Percentiles rank a stretch among this genome's conserved stretches.
Conservation (phyloP, 495 filamentous ascomycete genomes). For the Trichoderma erinaceum region DNA sequence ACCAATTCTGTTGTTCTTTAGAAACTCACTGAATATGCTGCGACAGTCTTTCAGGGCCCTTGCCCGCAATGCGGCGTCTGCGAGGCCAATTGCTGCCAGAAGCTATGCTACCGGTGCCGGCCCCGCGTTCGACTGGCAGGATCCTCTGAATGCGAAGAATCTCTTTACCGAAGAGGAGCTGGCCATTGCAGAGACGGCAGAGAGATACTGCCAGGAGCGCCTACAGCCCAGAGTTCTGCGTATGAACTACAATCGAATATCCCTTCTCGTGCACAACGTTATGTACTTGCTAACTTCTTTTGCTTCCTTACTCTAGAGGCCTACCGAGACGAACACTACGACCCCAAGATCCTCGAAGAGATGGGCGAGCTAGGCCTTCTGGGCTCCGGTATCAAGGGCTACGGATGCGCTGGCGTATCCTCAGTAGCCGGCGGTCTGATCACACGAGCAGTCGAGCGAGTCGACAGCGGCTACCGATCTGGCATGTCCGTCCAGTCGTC, state of each 20-base stretch:
- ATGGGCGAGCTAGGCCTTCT: conserved; percentile 94
- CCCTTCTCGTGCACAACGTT: conserved; percentile 18
- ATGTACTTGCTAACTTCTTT: neutral
- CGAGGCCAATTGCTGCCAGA: neutral
- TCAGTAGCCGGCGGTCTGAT: conserved; percentile 89
- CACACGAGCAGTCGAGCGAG: conserved; percentile 90
- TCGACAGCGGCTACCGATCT: conserved; percentile 91
- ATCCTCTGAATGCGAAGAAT: conserved; percentile 69
- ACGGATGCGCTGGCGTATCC: conserved; percentile 90
- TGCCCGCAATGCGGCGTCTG: conserved; percentile 8
- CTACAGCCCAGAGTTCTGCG: conserved; percentile 81
- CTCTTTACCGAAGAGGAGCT: conserved; percentile 84
- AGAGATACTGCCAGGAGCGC: conserved; percentile 86
- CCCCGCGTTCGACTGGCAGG: conserved; percentile 77
- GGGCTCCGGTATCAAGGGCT: conserved; percentile 85
- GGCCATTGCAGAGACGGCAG: conserved; percentile 80
- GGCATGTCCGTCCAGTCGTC: conserved; percentile 96
- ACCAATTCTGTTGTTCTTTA: too few species aligned
- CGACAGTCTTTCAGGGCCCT: conserved; percentile 1
- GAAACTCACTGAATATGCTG: neutral
- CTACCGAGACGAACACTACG: conserved; percentile 90
- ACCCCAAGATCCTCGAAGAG: conserved; percentile 79
- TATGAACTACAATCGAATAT: conserved; percentile 39
- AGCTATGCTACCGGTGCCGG: neutral
- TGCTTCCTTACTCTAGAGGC: conserved; percentile 56